Evolutionary conservation across 2,329 filamentous ascomycete species (phyloP).

Genomic region (Ophiocordyceps unilateralis): DNA sequence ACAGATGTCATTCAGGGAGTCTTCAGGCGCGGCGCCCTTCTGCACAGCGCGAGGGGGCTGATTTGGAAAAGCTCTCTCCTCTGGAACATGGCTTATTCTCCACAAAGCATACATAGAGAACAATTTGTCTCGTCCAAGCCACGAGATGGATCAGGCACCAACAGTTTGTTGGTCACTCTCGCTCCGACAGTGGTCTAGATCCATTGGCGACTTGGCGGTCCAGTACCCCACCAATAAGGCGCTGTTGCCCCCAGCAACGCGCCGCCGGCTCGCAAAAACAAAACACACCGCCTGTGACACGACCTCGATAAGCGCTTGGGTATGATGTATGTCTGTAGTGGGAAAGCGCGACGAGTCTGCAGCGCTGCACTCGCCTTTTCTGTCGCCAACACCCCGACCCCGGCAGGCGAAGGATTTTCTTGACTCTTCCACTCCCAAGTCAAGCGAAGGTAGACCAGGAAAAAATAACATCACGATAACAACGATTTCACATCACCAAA

Average conservation of each 20-base stretch:
- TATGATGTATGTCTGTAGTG: background rate
- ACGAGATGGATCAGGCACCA: background rate
- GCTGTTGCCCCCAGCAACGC: conserved; percentile 6
- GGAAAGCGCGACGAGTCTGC: background rate
- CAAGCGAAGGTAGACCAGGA: too few species aligned
- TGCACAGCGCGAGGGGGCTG: background rate
- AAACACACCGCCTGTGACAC: background rate
- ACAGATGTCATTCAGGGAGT: background rate
- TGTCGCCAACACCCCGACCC: background rate
- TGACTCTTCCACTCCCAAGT: background rate
- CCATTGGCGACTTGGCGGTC: too few species aligned
- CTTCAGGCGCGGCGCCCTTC: background rate
- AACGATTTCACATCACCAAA: background rate
- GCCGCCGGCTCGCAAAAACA: conserved; percentile 2
- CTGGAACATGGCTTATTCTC: background rate
- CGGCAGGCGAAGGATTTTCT: background rate
- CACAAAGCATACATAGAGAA: too few species aligned
- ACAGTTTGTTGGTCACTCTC: background rate
- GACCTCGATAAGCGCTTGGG: background rate
- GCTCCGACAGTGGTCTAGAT: too few species aligned
- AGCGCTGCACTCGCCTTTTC: background rate
- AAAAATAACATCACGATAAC: too few species aligned
- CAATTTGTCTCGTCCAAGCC: background rate
- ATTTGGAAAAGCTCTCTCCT: background rate
- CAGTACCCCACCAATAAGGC: background rate